These are phyloP conservation scores for Batkoa obscura DNA, from an alignment of 371 early-diverging fungal genomes.

Conservation along the genomic window DNA sequence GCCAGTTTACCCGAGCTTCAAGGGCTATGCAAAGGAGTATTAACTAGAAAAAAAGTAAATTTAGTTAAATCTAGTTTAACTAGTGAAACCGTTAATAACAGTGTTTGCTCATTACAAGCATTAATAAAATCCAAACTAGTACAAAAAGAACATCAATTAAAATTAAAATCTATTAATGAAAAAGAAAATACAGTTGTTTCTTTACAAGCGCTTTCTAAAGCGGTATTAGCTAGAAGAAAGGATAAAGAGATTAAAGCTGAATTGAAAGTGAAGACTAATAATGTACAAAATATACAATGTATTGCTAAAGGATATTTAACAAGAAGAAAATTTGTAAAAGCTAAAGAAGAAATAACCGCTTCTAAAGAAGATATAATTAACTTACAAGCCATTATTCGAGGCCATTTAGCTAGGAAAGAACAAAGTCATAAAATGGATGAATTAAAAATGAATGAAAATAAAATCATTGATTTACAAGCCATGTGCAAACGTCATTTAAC, in stretches of 20 bases:
- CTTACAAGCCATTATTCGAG: conserved; percentile 37
- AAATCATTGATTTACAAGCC: conserved; percentile 36
- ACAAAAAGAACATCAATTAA: neutral
- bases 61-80: neutral
- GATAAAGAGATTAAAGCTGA: neutral
- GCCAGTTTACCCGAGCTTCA: neutral
- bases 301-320: conserved; percentile 12
- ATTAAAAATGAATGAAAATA: conserved; percentile 14
- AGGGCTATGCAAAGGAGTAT: neutral
- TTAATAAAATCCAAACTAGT: neutral
- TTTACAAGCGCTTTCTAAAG: neutral
- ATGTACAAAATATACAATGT: conserved; percentile 3
- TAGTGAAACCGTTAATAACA: neutral
- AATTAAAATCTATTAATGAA: neutral
- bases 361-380: conserved; percentile 16
- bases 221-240: neutral
- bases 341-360: conserved; percentile 9
- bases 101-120: neutral
- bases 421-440: conserved; percentile 21
- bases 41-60: neutral
- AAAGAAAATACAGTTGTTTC: neutral
- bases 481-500: conserved; percentile 29
- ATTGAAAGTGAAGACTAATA: neutral
- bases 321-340: neutral
- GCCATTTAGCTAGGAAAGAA: conserved; percentile 27